A percentile compares a stretch with the other conserved stretches of the same genome.
Evolutionary conservation across 2,329 filamentous ascomycete species (phyloP).

Genomic region (Alternaria postmessia): DNA sequence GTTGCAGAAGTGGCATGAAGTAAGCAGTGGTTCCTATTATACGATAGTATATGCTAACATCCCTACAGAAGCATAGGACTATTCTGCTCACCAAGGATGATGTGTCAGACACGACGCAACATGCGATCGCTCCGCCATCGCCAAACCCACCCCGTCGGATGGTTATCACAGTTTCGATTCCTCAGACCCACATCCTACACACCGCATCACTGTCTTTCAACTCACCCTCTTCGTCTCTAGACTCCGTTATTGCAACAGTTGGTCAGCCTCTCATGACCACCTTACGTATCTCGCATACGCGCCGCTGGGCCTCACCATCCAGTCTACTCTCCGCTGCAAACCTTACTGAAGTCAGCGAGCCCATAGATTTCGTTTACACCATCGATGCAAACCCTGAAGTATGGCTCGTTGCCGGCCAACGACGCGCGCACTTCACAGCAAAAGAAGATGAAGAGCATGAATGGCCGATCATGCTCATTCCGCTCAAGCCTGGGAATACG

Average conservation of each 20-base stretch:
- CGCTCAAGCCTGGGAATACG: constrained; percentile 79
- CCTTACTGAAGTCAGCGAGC: constrained; percentile 46
- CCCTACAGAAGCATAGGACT: constrained; percentile 33
- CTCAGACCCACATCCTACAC: constrained; percentile 81
- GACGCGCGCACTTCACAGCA: constrained; percentile 77
- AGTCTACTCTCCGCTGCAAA: constrained; percentile 38
- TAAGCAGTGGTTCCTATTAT: constrained; percentile 34
- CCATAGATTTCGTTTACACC: constrained; percentile 83
- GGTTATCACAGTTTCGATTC: constrained; percentile 88
- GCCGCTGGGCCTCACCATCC: constrained; percentile 57
- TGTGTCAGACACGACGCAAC: constrained; percentile 5
- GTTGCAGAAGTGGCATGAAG: constrained; percentile 66
- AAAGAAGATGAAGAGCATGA: constrained; percentile 55
- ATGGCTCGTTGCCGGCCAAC: constrained; percentile 86
- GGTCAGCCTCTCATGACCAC: constrained; percentile 72
- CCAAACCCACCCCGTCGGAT: constrained; percentile 67
- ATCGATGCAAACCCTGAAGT: constrained; percentile 75
- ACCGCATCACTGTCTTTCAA: constrained; percentile 73
- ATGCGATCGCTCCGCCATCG: constrained; percentile 34
- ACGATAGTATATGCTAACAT: constrained; percentile 23
- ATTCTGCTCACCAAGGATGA: constrained; percentile 29
- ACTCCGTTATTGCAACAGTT: constrained; percentile 58
- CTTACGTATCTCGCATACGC: constrained; percentile 65
- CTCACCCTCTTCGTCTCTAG: constrained; percentile 38
- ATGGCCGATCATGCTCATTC: constrained; percentile 79